These are phyloP conservation scores for Volvariella surrecta DNA, from an alignment of 1,284 basidiomycete genomes.

Conservation along the genomic window DNA sequence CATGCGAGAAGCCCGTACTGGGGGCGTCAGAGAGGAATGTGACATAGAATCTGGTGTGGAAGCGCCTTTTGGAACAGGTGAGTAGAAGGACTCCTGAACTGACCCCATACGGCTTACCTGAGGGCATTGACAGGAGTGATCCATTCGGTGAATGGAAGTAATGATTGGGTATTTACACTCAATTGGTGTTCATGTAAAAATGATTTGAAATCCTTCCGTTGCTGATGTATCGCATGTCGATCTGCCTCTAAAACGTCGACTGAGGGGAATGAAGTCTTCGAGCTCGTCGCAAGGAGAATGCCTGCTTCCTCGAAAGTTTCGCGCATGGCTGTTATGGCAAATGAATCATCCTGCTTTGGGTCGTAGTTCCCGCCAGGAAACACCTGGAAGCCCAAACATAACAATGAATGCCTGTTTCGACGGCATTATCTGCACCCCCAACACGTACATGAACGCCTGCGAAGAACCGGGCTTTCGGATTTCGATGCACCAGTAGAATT, in stretches of 20 bases:
- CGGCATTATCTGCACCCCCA: too few species aligned
- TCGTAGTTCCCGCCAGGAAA: conserved; percentile 70
- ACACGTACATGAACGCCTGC: conserved; percentile 54
- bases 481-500: conserved; percentile 59
- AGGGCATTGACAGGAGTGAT: conserved; percentile 47
- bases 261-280: conserved; percentile 10
- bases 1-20: conserved; percentile 40
- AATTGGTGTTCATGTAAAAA: conserved; percentile 44
- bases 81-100: too few species aligned
- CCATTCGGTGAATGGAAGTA: conserved; percentile 66
- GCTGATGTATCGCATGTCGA: conserved; percentile 47
- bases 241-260: conserved; percentile 35
- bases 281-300: conserved; percentile 46
- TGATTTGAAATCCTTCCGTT: conserved; percentile 36
- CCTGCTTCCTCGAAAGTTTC: conserved; percentile 73
- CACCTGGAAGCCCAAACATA: conserved; percentile 35
- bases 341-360: conserved; percentile 42
- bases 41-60: conserved; percentile 60
- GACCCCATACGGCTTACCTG: too few species aligned
- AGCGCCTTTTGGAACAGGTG: too few species aligned
- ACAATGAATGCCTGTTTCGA: too few species aligned
- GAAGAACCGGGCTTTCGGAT: conserved; percentile 52
- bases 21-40: conserved; percentile 41
- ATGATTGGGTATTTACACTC: conserved; percentile 30
- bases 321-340: conserved; percentile 55